Base-by-base conservation (phyloP, 805 yeast species). In the Kuraishia floccosa region DNA sequence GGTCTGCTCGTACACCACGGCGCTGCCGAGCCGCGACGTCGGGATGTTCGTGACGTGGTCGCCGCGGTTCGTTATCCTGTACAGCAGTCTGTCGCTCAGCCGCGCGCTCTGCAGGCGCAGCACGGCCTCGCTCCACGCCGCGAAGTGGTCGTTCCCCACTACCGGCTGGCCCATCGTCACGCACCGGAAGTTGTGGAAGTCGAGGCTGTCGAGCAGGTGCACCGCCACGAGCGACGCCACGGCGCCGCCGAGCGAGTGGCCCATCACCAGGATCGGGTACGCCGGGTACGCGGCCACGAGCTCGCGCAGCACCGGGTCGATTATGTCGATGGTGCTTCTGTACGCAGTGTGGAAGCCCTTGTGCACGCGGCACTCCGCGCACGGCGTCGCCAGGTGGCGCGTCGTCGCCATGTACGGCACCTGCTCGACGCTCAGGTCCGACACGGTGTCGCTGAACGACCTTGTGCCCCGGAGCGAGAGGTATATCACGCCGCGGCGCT, bases 131-230 rank as follows among this genome's bases (percentile, higher is more conserved):
- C 50, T 51, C 61, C 63, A 63, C 3, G 38, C 30, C 1, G 52
- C 50, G 33, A 63, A 60, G n/a, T 42, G 43, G 12, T 41, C 35
- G 38, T 64, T 63, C 2, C 69, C 70, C 5, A 60, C 35, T 15
- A 59, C 45, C 0, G 70, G 70, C 41, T 55, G 68, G 2, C 68
- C 70, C 58, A 62, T 50, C 1, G 68, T 61, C 4, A 60, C 52
- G 24, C 38, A 35, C 26, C 34, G 30, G 24, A 63, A 28, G 24
- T 52, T 29, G 15, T 47, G 45, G 12, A 52, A 46, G 33, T 41
- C 52, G 2, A 63, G 63, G 31, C 49, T 35, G 35, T 55, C 60
- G 8, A 56, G 40, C 31, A 49, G 55, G 32, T 60, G 56, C 11
- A 62, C 41, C 5, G 56, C 56, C 9, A 63, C 36, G 2, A 64